phyloP scores from a whole-genome alignment of 1,139 yeast species.

The Yarrowia galli region DNA sequence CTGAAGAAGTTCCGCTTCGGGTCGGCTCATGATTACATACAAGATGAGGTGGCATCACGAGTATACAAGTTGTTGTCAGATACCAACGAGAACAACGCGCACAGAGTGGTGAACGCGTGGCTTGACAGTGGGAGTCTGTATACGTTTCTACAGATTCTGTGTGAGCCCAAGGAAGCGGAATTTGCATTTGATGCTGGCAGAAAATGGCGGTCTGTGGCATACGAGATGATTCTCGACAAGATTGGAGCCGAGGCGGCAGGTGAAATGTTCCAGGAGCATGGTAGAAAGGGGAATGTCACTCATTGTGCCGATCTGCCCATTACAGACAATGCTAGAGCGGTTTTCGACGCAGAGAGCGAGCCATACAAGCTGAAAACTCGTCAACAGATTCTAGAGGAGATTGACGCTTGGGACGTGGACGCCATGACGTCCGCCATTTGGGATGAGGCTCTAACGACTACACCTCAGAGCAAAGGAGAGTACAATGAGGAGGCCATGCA shows the following conservation, averaged over 20 bases:
- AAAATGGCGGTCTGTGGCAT: conserved; percentile 30
- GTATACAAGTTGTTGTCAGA: not conserved
- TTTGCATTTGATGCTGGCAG: conserved; percentile 22
- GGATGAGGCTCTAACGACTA: conserved; percentile 11
- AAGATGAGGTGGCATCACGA: not conserved
- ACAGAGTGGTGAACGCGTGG: conserved; percentile 28
- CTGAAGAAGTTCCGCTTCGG: not conserved
- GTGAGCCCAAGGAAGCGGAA: conserved; percentile 26
- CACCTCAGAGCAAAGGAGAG: conserved; percentile 29
- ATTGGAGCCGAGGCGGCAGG: not conserved
- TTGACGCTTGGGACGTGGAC: not conserved
- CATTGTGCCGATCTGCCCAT: not conserved
- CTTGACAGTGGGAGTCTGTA: not conserved
- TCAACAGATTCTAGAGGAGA: not conserved
- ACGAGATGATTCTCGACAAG: conserved; percentile 26
- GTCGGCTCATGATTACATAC: conserved; percentile 4
- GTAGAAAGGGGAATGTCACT: conserved; percentile 5
- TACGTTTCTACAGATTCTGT: conserved; percentile 1
- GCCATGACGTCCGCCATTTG: conserved; percentile 4
- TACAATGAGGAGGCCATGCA: conserved; percentile 13
- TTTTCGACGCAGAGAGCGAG: not conserved
- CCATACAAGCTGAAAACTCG: not conserved
- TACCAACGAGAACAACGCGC: conserved; percentile 20
- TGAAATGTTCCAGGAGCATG: conserved; percentile 3
- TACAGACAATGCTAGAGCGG: not conserved